These are phyloP conservation scores for Butyriboletus loyo DNA, from an alignment of 768 basidiomycete species.

Conservation along the genomic window DNA sequence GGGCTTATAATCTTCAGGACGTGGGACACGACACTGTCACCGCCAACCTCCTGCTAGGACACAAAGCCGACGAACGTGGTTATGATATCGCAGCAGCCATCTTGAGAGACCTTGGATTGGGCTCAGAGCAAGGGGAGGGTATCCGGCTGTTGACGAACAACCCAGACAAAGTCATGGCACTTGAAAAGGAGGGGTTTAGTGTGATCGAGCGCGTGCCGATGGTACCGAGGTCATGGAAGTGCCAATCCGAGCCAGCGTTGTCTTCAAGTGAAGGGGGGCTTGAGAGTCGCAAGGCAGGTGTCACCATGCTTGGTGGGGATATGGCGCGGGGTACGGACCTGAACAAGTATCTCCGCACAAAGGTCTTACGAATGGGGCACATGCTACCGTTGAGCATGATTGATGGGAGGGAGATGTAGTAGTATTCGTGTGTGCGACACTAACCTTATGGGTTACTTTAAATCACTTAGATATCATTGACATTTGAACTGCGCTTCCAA, in stretches of 20 bases:
- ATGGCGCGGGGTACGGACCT: slow-evolving; percentile 79
- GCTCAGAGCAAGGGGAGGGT: slow-evolving; percentile 49
- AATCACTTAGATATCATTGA: not conserved
- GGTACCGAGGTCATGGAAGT: slow-evolving; percentile 86
- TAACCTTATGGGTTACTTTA: not conserved
- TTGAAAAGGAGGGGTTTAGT: slow-evolving; percentile 76
- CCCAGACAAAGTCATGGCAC: slow-evolving; percentile 90
- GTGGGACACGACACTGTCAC: slow-evolving; percentile 98
- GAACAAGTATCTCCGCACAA: slow-evolving; percentile 93
- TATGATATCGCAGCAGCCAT: slow-evolving; percentile 93
- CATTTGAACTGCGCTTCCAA: too few relatives aligned
- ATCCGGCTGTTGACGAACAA: slow-evolving; percentile 93
- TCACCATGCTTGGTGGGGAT: slow-evolving; percentile 78
- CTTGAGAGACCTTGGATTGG: slow-evolving; percentile 80
- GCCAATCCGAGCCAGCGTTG: slow-evolving; percentile 18
- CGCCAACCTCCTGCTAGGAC: slow-evolving; percentile 93
- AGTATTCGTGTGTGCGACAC: not conserved
- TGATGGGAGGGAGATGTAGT: slow-evolving; percentile 3
- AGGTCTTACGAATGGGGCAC: slow-evolving; percentile 97
- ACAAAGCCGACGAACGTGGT: slow-evolving; percentile 88
- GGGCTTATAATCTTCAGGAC: slow-evolving; percentile 97
- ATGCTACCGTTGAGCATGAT: slow-evolving; percentile 57
- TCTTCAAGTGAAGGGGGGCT: not conserved
- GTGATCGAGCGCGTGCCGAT: slow-evolving; percentile 88
- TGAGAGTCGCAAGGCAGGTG: slow-evolving; percentile 50